These are phyloP conservation scores for Hippophae rhamnoides DNA, from an alignment of 306 rosid genomes.

Conservation along the genomic window DNA sequence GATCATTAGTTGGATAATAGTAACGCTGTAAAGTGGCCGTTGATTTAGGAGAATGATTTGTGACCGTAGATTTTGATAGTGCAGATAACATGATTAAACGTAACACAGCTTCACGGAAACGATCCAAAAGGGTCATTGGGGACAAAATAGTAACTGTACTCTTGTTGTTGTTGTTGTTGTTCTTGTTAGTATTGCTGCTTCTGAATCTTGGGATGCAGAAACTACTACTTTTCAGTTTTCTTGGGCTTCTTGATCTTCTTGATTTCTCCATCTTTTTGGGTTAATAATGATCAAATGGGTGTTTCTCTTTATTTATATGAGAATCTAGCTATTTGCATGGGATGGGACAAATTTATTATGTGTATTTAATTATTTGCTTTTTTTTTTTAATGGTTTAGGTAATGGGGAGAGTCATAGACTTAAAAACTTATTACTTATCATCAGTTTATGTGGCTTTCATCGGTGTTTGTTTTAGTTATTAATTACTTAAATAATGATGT, in stretches of 20 bases:
- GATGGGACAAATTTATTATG: not conserved
- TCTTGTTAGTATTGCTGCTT: slow-evolving; percentile 24
- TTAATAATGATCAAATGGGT: not conserved
- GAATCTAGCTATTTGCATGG: slow-evolving; percentile 12
- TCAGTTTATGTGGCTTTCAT: too few species aligned
- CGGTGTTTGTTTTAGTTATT: too few species aligned
- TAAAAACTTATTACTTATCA: too few species aligned
- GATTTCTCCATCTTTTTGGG: slow-evolving; percentile 2
- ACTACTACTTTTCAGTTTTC: slow-evolving; percentile 30
- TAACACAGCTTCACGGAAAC: slow-evolving; percentile 73
- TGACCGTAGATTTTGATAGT: slow-evolving; percentile 39
- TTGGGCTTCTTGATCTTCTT: slow-evolving; percentile 3
- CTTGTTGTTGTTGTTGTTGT: slow-evolving; percentile 28
- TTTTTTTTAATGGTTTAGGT: too few species aligned
- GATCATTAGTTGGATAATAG: slow-evolving; percentile 21
- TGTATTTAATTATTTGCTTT: too few species aligned
- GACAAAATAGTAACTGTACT: slow-evolving; percentile 15
- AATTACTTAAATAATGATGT: too few species aligned
- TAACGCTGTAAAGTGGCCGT: slow-evolving; percentile 4
- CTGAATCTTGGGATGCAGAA: slow-evolving; percentile 54
- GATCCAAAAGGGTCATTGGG: slow-evolving; percentile 57
- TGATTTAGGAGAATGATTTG: not conserved
- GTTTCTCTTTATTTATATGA: slow-evolving; percentile 5
- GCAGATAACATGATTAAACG: slow-evolving; percentile 77
- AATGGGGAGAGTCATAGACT: too few species aligned